Evolutionary conservation across 805 yeast genomes (phyloP), one percentile per base, ranked within the genome.

Genomic region (Wickerhamomyces bovis): DNA sequence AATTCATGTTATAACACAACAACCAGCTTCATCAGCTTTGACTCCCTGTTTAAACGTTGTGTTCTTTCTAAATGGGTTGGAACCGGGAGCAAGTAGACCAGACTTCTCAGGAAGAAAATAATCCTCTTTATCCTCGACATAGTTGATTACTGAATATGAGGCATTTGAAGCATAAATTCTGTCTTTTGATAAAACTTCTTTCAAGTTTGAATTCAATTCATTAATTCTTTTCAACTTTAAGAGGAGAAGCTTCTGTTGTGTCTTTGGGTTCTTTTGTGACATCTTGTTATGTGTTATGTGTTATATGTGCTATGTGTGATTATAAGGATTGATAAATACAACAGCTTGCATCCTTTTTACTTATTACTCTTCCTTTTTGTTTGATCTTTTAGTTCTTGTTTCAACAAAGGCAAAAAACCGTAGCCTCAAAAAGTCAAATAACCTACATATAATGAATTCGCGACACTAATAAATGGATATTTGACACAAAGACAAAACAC

Each of bases 151-250:
- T 44, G 73, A 63, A 33, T 75, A 64, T 8, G 81, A 76, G 8
- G 85, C 84, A 55, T 77, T 76, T 6, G 87, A 80, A 9, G 85
- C 82, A 28, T 81, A 78, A 2, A 81, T 78, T 50, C 89, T 67
- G 12, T 82, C 81, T 44, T 77, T 65, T 3, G 72, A 59, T 35
- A 85, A 59, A 39, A 78, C 74, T 25, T 72, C 72, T 53, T 72
- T 74, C 33, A 84, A 62, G 50, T 76, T 77, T 4, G 63, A 57
- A 54, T 81, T 83, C 28, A 81, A 68, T 54, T 81, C 82, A 42
- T 71, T 73, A 30, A 81, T 73, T 54, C 90, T 70, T 56, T 77
- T 79, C 40, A 84, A 66, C 61, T 83, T 84, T 48, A 84, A 64
- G 41, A 68, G 67, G 49, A 78, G 71, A 23, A 82, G 71, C 54